Evolutionary conservation across 2,329 filamentous ascomycete species (phyloP), one percentile per base, ranked within the genome.

Genomic region (Davidsoniella virescens): DNA sequence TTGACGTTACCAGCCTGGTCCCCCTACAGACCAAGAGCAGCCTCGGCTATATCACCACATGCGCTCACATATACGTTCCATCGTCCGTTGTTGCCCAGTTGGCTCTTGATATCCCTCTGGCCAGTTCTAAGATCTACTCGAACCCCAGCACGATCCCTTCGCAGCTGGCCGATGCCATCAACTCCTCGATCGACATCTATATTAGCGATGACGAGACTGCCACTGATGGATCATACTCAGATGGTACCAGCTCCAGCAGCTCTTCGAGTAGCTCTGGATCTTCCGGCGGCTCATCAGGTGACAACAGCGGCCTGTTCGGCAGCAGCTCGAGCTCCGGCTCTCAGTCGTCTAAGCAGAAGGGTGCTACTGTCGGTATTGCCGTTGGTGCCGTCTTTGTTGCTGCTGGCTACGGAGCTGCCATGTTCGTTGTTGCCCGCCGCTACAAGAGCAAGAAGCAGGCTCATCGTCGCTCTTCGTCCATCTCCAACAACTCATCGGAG

Each of bases 401-500:
- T 40, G 83, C 81, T 47, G 80, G 87, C n/a, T 94, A 94, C 58
- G 88, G 87, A 60, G 85, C 84, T 10, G 87, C 86, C 63, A 94
- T 95, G 88, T 90, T 94, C 69, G 80, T 92, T 60, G 78, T 94
- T 57, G 88, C 88, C 46, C 81, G 87, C 54, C 78, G 88, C 54
- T 94, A 94, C 74, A 86, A 88, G 72, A 82, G 84, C 69, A 87
- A 84, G 73, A 82, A 79, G 66, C 76, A 83, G 62, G 70, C 78
- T 47, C 85, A 93, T 67, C 76, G 80, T 60, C 84, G 87, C 53
- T 72, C 81, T 48, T 86, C 79, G 71, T 93, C 86, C 43, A 67
- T 90, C 54, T 73, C 72, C 45, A 72, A 70, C 56, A 67, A 60
- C 57, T 65, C 68, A 1, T 70, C 72, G 2, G 70, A 75, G 54